These are phyloP conservation scores for Trichoderma oligosporum DNA, from an alignment of 2,329 filamentous ascomycete genomes.

Conservation along the genomic window DNA sequence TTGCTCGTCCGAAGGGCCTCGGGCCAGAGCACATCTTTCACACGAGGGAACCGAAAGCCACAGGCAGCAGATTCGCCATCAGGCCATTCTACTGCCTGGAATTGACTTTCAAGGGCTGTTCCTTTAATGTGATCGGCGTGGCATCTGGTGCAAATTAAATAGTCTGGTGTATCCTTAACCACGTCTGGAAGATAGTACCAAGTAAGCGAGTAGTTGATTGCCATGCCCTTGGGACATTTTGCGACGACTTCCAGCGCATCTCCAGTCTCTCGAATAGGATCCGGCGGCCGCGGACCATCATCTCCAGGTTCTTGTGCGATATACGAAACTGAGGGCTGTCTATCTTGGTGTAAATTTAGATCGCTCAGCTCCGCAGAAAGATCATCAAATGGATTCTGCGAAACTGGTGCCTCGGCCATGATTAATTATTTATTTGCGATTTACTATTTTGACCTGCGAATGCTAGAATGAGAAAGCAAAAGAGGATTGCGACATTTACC, in stretches of 20 bases:
- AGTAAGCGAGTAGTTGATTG: constrained; percentile 28
- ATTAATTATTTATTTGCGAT: background rate
- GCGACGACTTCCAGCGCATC: constrained; percentile 24
- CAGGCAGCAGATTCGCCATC: constrained; percentile 22
- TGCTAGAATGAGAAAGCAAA: background rate
- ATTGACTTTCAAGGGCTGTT: constrained; percentile 26
- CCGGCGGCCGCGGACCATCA: background rate
- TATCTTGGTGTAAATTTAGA: background rate
- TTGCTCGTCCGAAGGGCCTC: constrained; percentile 29
- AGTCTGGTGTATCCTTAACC: constrained; percentile 24
- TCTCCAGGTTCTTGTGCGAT: background rate
- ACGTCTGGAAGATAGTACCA: constrained; percentile 31
- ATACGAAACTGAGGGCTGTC: background rate
- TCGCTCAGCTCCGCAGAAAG: background rate
- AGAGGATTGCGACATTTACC: constrained; percentile 6
- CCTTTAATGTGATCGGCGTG: constrained; percentile 36
- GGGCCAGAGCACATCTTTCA: constrained; percentile 35
- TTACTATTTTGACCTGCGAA: background rate
- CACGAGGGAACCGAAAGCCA: constrained; percentile 25
- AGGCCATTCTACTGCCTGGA: constrained; percentile 27
- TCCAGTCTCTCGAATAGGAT: constrained; percentile 18
- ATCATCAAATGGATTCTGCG: background rate
- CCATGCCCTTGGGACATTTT: constrained; percentile 28
- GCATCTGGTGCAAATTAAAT: constrained; percentile 40
- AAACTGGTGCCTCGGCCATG: background rate